Percentiles rank a stretch among this genome's conserved stretches.
Evolutionary conservation across 371 early-diverging fungal species (phyloP).

Genomic region (Circinella minor): DNA sequence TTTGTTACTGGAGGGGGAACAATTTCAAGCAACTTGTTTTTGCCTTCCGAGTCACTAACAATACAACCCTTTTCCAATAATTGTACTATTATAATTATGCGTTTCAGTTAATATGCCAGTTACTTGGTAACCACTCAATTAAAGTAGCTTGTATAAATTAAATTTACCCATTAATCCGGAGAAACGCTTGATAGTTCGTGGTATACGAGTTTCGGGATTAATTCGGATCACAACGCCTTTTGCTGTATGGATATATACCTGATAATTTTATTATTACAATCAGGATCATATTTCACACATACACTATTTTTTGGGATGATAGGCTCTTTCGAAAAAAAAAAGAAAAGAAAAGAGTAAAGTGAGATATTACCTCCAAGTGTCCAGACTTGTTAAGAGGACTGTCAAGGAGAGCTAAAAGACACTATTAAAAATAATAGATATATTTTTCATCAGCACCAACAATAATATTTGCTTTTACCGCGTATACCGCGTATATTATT

Average conservation of each 20-base stretch:
- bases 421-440: constrained; percentile 51
- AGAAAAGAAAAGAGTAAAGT: background rate
- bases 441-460: no score
- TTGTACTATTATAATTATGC: constrained; percentile 71
- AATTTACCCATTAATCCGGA: constrained; percentile 88
- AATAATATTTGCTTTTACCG: no score
- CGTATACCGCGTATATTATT: no score
- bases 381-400: constrained; percentile 98
- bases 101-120: no score
- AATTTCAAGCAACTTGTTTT: constrained; percentile 91
- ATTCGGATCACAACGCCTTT: constrained; percentile 96
- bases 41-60: constrained; percentile 63
- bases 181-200: constrained; percentile 98
- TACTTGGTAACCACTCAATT: no score
- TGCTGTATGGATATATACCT: constrained; percentile 93
- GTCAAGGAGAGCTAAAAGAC: constrained; percentile 95
- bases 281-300: no score
- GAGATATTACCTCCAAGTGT: constrained; percentile 70
- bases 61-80: constrained; percentile 95
- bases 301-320: no score
- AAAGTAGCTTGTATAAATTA: no score
- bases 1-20: constrained; percentile 92
- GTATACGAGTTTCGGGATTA: constrained; percentile 97
- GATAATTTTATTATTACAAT: no score
- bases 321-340: no score